These are phyloP conservation scores for Amanita brunnescens DNA, from an alignment of 768 basidiomycete species.

Conservation along the genomic window DNA sequence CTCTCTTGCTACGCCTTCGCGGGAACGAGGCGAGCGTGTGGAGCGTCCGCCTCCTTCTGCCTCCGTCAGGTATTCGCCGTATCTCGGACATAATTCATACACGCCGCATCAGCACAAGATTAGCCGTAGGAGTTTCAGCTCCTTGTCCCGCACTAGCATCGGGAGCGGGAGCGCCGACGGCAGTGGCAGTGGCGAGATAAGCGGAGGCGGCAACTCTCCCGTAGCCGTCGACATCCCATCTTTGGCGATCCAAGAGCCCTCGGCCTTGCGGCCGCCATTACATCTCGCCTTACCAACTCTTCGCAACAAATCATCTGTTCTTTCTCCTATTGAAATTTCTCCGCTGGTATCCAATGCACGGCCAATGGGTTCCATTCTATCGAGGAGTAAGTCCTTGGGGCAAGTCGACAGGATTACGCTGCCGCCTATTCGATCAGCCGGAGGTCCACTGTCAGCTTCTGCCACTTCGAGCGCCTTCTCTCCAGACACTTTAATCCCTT, in stretches of 20 bases:
- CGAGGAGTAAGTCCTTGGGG: conserved; percentile 1
- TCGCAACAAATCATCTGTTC: not conserved
- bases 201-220: conserved; percentile 1
- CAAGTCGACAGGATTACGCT: conserved; percentile 21
- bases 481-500: conserved; percentile 17
- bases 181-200: conserved; percentile 1
- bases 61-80: conserved; percentile 8
- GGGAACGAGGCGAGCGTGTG: conserved; percentile 1
- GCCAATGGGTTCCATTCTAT: conserved; percentile 1
- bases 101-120: conserved; percentile 20
- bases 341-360: conserved; percentile 5
- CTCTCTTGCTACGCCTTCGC: not conserved
- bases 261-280: conserved; percentile 4
- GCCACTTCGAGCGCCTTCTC: conserved; percentile 16
- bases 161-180: conserved; percentile 3
- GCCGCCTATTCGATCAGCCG: conserved; percentile 30
- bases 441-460: conserved; percentile 15
- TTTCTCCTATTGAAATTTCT: conserved; percentile 3
- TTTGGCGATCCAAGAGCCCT: conserved; percentile 10
- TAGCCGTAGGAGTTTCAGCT: conserved; percentile 5
- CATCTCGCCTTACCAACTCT: conserved; percentile 8
- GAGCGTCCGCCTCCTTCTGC: conserved; percentile 7
- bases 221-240: conserved; percentile 16
- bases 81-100: conserved; percentile 11
- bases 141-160: conserved; percentile 2